Evolutionary conservation across 345 rosid species (phyloP).

Genomic region (Clausena lansium): DNA sequence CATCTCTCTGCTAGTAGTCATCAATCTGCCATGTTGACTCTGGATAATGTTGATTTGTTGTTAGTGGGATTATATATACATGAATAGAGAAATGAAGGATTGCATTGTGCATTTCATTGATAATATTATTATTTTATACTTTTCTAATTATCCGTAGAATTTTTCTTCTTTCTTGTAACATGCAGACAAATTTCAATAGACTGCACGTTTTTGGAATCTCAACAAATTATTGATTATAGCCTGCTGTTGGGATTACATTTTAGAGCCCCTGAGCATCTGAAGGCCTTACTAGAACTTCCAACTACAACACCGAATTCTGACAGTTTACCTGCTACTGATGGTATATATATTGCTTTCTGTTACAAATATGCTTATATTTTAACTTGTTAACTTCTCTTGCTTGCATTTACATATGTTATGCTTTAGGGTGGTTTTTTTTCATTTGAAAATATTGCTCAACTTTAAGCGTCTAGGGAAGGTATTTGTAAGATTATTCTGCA

Average conservation of each 20-base stretch:
- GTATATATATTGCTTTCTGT: constrained; percentile 25
- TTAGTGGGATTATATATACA: neutral
- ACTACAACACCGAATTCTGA: constrained; percentile 21
- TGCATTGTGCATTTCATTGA: neutral
- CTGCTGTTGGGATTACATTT: constrained; percentile 64
- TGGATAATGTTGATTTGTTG: neutral
- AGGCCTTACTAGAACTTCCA: constrained; percentile 37
- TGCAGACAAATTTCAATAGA: constrained; percentile 57
- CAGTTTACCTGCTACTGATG: constrained; percentile 31
- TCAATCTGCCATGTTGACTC: neutral
- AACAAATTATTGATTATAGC: constrained; percentile 59
- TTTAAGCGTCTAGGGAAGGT: neutral
- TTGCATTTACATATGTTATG: neutral
- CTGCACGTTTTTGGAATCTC: constrained; percentile 58
- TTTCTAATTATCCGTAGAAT: constrained; percentile 1
- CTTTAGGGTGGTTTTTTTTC: neutral
- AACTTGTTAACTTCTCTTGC: neutral
- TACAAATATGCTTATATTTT: neutral
- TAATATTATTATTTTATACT: neutral
- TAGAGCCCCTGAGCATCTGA: constrained; percentile 61
- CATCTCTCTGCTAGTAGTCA: neutral
- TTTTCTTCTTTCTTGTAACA: constrained; percentile 2
- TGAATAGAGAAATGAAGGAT: neutral
- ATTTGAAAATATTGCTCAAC: neutral
- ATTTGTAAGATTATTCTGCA: neutral